phyloP scores from a whole-genome alignment of 495 filamentous ascomycete genomes.

The Tuber aestivum region DNA sequence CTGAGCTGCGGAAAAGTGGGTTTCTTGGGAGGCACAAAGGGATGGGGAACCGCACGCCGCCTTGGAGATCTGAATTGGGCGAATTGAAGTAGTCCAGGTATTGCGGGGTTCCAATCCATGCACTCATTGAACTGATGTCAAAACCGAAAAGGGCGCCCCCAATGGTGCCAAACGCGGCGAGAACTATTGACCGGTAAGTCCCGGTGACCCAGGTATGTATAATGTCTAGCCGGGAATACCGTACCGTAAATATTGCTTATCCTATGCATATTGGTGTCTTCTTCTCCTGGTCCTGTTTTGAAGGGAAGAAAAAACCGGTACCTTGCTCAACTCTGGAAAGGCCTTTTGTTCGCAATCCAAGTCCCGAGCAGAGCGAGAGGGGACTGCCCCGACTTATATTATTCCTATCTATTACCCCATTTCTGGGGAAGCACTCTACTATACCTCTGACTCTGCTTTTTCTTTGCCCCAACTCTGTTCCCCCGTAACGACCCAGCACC shows the following conservation, averaged over 20 bases:
- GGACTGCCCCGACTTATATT: background rate
- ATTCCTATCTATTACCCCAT: background rate
- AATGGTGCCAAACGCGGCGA: constrained; percentile 52
- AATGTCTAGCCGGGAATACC: background rate
- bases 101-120: constrained; percentile 58
- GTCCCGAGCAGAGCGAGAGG: background rate
- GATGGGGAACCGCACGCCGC: constrained; percentile 21
- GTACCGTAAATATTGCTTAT: constrained; percentile 50
- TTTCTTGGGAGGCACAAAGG: background rate
- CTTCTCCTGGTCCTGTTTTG: constrained; percentile 13
- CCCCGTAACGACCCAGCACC: background rate
- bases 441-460: background rate
- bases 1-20: background rate
- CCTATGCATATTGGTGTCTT: constrained; percentile 44
- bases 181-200: constrained; percentile 41
- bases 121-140: constrained; percentile 76
- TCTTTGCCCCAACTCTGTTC: background rate
- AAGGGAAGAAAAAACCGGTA: background rate
- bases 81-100: constrained; percentile 64
- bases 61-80: constrained; percentile 39
- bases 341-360: background rate
- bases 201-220: background rate
- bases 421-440: background rate
- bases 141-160: constrained; percentile 79
- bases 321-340: background rate